Evolutionary conservation across 108 stramenopile genomes (phyloP), one percentile per base, ranked within the genome.

Genomic region (Pseudonitzschia delicatissima): DNA sequence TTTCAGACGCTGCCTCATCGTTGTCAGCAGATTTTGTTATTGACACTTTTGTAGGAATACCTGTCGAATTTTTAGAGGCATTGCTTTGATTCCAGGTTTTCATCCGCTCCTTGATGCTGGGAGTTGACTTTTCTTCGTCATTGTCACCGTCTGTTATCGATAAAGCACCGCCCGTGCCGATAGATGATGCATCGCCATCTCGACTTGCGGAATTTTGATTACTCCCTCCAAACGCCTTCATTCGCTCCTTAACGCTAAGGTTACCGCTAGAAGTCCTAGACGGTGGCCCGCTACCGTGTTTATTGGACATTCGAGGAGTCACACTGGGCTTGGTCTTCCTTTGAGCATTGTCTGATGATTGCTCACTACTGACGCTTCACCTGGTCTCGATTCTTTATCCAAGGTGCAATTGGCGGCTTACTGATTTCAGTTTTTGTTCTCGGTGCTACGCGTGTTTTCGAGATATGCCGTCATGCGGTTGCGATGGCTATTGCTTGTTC

Each of bases 21-120:
- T n/a, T n/a, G n/a, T n/a, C n/a, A n/a, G n/a, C n/a, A n/a, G n/a
- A n/a, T n/a, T 42, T 15, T 42, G 40, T 42, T 42, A 42, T 42
- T 15, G 40, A 42, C 15, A 15, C 40, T 15, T 42, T 15, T 42
- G 11, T 15, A 15, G n/a, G 7, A 44, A 7, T n/a, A 44, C 2
- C 28, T 58, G 31, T 21, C 57, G 29, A 34, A 4, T 15, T 5
- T 33, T 34, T 58, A 4, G 0, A 33, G 15, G 35, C 35, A 35
- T 28, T 15, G 18, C 4, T 21, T 37, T 58, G 31, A 15, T 20
- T 37, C 57, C 57, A 58, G 21, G 57, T 13, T 58, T 35, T 58
- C 57, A 58, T 58, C 5, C 57, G 57, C 4, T 58, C 57, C 21
- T 58, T 58, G 17, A 58, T 32, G 28, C 57, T 58, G 31, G 15